Percentiles rank a stretch among this genome's conserved stretches.
These are phyloP conservation scores for Macrolepiota fuliginosa DNA, from an alignment of 768 basidiomycete genomes.

Conservation along the genomic window DNA sequence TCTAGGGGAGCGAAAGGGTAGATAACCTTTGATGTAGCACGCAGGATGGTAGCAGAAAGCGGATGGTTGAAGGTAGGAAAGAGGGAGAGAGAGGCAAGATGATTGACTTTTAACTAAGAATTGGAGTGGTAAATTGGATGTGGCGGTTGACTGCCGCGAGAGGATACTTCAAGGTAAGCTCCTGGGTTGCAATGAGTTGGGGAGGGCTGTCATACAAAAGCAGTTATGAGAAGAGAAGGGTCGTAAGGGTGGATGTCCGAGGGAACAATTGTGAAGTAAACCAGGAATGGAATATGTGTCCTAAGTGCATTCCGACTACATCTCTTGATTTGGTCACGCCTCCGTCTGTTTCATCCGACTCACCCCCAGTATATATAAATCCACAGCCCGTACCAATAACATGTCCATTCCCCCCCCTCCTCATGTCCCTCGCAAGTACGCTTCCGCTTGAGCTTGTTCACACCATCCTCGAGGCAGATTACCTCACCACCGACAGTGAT, in stretches of 20 bases:
- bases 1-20: not conserved
- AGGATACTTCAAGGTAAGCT: conserved; percentile 8
- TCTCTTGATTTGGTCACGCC: conserved; percentile 10
- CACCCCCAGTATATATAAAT: conserved; percentile 7
- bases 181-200: conserved; percentile 3
- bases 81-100: conserved; percentile 1
- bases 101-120: conserved; percentile 12
- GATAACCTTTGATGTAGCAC: not conserved
- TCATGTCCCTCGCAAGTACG: conserved; percentile 16
- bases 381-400: conserved; percentile 13
- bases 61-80: not conserved
- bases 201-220: conserved; percentile 2
- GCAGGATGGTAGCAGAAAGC: not conserved
- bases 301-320: conserved; percentile 3
- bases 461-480: conserved; percentile 59
- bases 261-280: conserved; percentile 4
- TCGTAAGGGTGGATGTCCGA: conserved; percentile 6
- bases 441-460: conserved; percentile 66
- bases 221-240: conserved; percentile 7
- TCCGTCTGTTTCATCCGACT: conserved; percentile 8
- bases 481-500: conserved; percentile 29
- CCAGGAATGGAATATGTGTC: conserved; percentile 4
- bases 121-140: conserved; percentile 10
- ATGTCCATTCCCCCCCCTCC: conserved; percentile 15
- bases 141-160: conserved; percentile 8